These are phyloP conservation scores for Aspergillus ruber DNA, from an alignment of 2,329 filamentous ascomycete genomes.

Conservation along the genomic window DNA sequence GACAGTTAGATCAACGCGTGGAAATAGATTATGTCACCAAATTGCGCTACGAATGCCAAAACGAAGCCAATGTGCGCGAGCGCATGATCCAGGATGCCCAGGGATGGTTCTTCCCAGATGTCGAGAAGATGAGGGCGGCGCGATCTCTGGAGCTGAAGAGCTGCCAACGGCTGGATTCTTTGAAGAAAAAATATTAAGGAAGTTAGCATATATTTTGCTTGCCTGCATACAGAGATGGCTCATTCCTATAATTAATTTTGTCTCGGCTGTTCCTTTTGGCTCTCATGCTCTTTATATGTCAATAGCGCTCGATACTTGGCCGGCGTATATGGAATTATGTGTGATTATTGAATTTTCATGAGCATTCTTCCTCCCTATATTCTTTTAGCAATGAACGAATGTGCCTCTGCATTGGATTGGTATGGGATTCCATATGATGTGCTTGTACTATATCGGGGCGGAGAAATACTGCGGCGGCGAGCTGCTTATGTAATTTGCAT, in stretches of 20 bases:
- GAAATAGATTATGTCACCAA: slow-evolving; percentile 66
- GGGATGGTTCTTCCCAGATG: slow-evolving; percentile 81
- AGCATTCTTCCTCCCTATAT: not conserved
- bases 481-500: slow-evolving; percentile 12
- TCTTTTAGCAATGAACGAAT: slow-evolving; percentile 8
- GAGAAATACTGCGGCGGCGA: slow-evolving; percentile 1
- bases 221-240: not conserved
- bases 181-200: slow-evolving; percentile 36
- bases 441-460: not conserved
- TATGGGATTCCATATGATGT: not conserved
- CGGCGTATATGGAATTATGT: slow-evolving; percentile 10
- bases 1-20: slow-evolving; percentile 67
- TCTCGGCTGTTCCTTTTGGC: slow-evolving; percentile 3
- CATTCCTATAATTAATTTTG: slow-evolving; percentile 7
- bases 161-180: slow-evolving; percentile 50
- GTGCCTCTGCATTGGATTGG: slow-evolving; percentile 8
- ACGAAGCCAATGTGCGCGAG: slow-evolving; percentile 60
- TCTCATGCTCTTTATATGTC: slow-evolving; percentile 6
- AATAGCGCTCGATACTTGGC: slow-evolving; percentile 8
- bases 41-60: slow-evolving; percentile 66
- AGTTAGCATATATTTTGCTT: slow-evolving; percentile 1
- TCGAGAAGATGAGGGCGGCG: slow-evolving; percentile 70
- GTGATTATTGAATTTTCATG: slow-evolving; percentile 1
- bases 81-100: slow-evolving; percentile 69
- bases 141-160: slow-evolving; percentile 53